Conservation (phyloP, 306 rosid species). For the Canavalia ensiformis region DNA sequence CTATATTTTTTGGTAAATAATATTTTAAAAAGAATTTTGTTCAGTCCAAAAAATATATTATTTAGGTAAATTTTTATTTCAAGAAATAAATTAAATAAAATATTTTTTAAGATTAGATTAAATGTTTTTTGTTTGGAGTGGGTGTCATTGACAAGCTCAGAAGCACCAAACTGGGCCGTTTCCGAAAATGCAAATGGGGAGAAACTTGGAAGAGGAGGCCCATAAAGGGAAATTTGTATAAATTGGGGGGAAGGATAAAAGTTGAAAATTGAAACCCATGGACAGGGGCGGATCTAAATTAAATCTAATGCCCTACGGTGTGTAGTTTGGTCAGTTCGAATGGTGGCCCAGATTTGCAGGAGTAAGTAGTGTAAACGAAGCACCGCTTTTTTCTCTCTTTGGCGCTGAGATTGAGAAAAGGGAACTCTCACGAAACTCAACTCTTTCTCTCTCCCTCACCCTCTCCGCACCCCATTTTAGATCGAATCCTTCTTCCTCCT, state of each 20-base stretch:
- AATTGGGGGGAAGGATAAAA: neutral
- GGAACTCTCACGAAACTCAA: constrained; percentile 48
- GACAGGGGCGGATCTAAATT: too few relatives aligned
- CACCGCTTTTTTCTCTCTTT: constrained; percentile 62
- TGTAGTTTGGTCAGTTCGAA: neutral
- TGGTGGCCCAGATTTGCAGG: constrained; percentile 84
- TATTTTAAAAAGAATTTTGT: too few relatives aligned
- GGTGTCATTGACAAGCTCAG: neutral
- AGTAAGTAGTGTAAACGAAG: constrained; percentile 28
- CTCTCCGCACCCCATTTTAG: constrained; percentile 48
- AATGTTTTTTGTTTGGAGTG: too few relatives aligned
- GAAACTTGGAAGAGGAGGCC: neutral
- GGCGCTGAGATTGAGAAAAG: constrained; percentile 56
- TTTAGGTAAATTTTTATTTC: too few relatives aligned
- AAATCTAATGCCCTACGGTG: neutral
- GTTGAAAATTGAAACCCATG: neutral
- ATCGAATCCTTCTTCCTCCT: constrained; percentile 49
- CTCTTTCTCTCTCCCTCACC: constrained; percentile 22
- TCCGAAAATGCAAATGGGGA: neutral
- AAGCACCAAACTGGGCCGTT: neutral
- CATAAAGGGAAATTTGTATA: neutral
- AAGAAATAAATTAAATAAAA: too few relatives aligned
- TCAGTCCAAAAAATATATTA: too few relatives aligned
- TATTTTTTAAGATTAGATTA: too few relatives aligned
- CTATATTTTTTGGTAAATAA: too few relatives aligned